phyloP scores from a whole-genome alignment of 495 filamentous ascomycete species.

The Geopyxis carbonaria region DNA sequence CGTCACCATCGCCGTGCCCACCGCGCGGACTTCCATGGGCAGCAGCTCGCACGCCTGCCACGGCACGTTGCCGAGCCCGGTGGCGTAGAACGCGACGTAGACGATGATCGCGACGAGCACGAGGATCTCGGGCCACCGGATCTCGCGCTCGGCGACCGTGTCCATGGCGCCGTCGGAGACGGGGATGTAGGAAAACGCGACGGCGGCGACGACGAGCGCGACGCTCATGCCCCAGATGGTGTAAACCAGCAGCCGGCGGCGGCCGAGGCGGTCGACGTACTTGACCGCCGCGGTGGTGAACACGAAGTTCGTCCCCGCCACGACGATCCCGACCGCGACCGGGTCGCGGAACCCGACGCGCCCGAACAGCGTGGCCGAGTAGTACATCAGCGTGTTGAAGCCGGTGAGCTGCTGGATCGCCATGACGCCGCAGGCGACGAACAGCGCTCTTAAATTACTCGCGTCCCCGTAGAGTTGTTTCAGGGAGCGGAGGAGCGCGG shows the following conservation, averaged over 20 bases:
- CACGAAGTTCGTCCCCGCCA: constrained; percentile 68
- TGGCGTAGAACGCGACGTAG: constrained; percentile 73
- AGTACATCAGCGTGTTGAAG: constrained; percentile 93
- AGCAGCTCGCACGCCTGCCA: constrained; percentile 93
- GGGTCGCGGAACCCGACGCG: constrained; percentile 63
- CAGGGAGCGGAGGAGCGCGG: constrained; percentile 13
- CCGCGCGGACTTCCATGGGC: constrained; percentile 59
- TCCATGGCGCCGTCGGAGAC: constrained; percentile 5
- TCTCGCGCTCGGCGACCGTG: too few species aligned
- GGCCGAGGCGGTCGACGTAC: constrained; percentile 64
- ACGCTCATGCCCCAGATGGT: constrained; percentile 69
- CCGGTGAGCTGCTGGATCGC: constrained; percentile 80
- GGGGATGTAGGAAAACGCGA: constrained; percentile 40
- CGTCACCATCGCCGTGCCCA: constrained; percentile 66
- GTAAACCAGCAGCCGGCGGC: constrained; percentile 61
- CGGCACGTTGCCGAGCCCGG: constrained; percentile 79
- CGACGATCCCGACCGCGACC: constrained; percentile 60
- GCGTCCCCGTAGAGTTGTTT: constrained; percentile 35
- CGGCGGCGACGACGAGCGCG: constrained; percentile 47
- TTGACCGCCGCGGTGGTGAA: constrained; percentile 63
- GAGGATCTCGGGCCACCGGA: too few species aligned
- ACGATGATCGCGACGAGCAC: constrained; percentile 62
- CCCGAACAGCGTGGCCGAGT: constrained; percentile 76
- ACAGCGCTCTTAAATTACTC: constrained; percentile 59
- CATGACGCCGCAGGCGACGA: constrained; percentile 71